Percentiles rank a stretch among this genome's conserved stretches.
Conservation (phyloP, 768 basidiomycete species). For the Chalciporus pseudorubinellus region DNA sequence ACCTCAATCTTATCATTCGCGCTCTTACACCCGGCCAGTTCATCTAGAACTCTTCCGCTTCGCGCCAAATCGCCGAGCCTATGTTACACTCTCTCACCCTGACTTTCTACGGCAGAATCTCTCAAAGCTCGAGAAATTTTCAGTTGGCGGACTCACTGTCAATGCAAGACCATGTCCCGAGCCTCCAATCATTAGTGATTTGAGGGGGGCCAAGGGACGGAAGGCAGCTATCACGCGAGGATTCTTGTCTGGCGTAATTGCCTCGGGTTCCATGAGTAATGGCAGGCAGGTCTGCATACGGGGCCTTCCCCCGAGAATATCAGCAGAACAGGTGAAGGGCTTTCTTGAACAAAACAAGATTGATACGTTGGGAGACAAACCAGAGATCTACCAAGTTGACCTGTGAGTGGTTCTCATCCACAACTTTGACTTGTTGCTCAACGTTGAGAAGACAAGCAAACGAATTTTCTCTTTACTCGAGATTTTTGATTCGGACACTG, state of each 20-base stretch:
- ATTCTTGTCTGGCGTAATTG: slow-evolving; percentile 39
- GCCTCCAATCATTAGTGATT: slow-evolving; percentile 23
- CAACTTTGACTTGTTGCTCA: slow-evolving; percentile 3
- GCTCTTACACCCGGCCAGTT: slow-evolving; percentile 38
- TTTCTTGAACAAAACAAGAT: slow-evolving; percentile 47
- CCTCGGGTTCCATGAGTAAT: slow-evolving; percentile 49
- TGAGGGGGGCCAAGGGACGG: slow-evolving; percentile 42
- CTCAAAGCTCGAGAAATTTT: slow-evolving; percentile 40
- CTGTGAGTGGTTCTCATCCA: slow-evolving; percentile 37
- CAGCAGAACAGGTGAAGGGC: slow-evolving; percentile 33
- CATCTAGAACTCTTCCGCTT: slow-evolving; percentile 60
- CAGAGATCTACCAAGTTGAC: slow-evolving; percentile 50
- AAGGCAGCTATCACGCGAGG: slow-evolving; percentile 38
- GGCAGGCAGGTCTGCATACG: slow-evolving; percentile 57
- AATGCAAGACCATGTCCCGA: slow-evolving; percentile 31
- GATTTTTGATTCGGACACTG: slow-evolving; percentile 53
- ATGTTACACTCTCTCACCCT: slow-evolving; percentile 51
- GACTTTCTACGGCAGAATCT: slow-evolving; percentile 44
- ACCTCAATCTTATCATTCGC: background rate
- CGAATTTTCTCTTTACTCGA: slow-evolving; percentile 46
- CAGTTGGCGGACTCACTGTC: slow-evolving; percentile 46
- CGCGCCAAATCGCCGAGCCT: slow-evolving; percentile 55
- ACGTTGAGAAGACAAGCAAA: slow-evolving; percentile 31
- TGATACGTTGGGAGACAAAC: slow-evolving; percentile 36
- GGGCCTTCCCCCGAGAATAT: slow-evolving; percentile 56